Evolutionary conservation across 306 rosid species (phyloP).

Genomic region (Rubus parviflorus): DNA sequence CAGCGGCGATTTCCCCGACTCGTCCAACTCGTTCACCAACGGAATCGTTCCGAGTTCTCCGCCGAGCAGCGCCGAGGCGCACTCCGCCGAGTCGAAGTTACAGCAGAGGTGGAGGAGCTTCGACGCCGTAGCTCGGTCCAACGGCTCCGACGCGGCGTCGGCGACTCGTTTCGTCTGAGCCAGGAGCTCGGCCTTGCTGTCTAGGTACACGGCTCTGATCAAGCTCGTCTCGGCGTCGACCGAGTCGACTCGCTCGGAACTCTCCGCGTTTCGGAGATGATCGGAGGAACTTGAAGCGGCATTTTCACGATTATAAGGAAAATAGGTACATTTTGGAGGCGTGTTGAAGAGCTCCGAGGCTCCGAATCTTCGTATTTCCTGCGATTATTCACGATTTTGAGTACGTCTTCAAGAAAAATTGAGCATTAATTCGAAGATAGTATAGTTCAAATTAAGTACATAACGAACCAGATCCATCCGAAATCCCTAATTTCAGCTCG

Average conservation of each 20-base stretch:
- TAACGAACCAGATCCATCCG: slow-evolving; percentile 33
- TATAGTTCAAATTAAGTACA: neutral
- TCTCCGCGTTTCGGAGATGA: neutral
- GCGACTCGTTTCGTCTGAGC: slow-evolving; percentile 20
- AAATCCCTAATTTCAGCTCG: slow-evolving; percentile 26
- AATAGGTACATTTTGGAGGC: slow-evolving; percentile 11
- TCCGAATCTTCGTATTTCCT: slow-evolving; percentile 17
- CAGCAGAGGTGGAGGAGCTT: slow-evolving; percentile 49
- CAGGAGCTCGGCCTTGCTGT: slow-evolving; percentile 28
- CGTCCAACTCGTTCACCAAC: slow-evolving; percentile 33
- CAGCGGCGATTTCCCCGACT: slow-evolving; percentile 29
- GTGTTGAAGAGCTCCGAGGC: slow-evolving; percentile 19
- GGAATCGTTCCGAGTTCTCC: slow-evolving; percentile 40
- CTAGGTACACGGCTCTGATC: slow-evolving; percentile 14
- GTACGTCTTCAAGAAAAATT: neutral
- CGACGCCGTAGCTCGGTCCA: slow-evolving; percentile 25
- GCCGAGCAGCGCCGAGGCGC: slow-evolving; percentile 33
- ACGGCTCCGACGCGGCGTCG: slow-evolving; percentile 3
- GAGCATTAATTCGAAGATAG: neutral
- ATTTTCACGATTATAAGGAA: neutral
- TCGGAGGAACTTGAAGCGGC: neutral
- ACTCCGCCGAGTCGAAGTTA: slow-evolving; percentile 35
- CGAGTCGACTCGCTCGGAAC: neutral
- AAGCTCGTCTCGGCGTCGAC: slow-evolving; percentile 20
- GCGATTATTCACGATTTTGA: neutral